A percentile compares a stretch with the other conserved stretches of the same genome.
Conservation (phyloP, 306 rosid genomes). For the Alnus rubra region DNA sequence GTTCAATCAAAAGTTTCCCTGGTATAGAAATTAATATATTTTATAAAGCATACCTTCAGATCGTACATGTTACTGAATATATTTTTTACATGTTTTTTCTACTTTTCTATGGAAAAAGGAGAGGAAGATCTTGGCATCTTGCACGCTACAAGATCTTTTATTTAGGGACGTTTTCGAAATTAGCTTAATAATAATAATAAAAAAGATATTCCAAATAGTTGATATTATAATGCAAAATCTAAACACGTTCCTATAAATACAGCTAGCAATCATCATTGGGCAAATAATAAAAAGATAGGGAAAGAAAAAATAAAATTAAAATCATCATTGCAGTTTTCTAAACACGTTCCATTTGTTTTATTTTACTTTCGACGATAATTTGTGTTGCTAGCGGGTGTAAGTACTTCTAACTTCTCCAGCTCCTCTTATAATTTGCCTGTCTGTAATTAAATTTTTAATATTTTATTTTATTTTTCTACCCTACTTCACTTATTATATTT, state of each 20-base stretch:
- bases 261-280: not conserved
- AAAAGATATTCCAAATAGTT: not conserved
- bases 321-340: no score
- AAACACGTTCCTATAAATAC: not conserved
- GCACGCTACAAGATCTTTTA: constrained; percentile 26
- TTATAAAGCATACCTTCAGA: not conserved
- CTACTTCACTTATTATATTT: no score
- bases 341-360: no score
- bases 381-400: no score
- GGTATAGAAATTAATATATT: not conserved
- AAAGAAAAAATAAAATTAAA: no score
- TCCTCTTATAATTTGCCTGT: no score
- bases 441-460: no score
- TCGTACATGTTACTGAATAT: constrained; percentile 1
- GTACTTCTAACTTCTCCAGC: no score
- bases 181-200: not conserved
- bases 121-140: not conserved
- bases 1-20: constrained; percentile 10
- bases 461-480: no score
- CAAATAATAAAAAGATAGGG: not conserved
- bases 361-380: no score
- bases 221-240: not conserved
- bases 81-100: not conserved
- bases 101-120: constrained; percentile 8
- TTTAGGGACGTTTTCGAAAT: not conserved